Evolutionary conservation across 2,329 filamentous ascomycete genomes (phyloP), one percentile per base, ranked within the genome.

Genomic region (Diplocarpon mali): DNA sequence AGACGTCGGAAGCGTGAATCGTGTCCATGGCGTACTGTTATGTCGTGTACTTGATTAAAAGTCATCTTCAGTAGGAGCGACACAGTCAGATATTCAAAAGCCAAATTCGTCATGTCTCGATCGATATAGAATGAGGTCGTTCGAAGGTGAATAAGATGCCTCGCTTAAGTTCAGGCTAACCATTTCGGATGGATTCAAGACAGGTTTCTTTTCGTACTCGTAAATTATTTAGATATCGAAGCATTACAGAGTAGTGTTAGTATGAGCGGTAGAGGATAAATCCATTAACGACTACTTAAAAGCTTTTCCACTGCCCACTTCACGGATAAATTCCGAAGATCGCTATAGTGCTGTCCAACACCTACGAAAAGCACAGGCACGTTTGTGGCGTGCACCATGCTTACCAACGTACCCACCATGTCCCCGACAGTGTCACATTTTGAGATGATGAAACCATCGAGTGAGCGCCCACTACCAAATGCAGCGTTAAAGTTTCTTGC

Each of bases 351-450:
- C 63, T 83, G 78, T 11, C 78, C 78, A 24, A 82, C 77, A 46
- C 82, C 92, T 54, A 98, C 75, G 61, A 98, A 98, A 10, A 96
- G 74, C 15, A 98, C 88, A 0, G 93, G 93, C 37, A 98, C 93
- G 24, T 90, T 87, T 3, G 93, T 98, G 2, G 92, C 90, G 67
- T 96, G 90, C 32, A 98, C 90, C 71, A 98, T 90, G 62, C 86
- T 95, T 51, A 98, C 92, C 52, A 98, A 70, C 2, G 90, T 95
- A 2, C 82, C 65, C 45, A 67, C 62, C 89, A 96, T 96, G 67
- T 95, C 90, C n/a, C 92, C 93, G 31, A 98, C 93, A 0, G 92
- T 98, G 67, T 98, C 92, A 64, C 92, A 96, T 67, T 98, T 98
- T 49, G 83, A 90, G 57, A 98, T 95, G 62, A 98, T 95, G 65